Evolutionary conservation across 2,329 filamentous ascomycete species (phyloP).

Genomic region (Colletotrichum lupini): DNA sequence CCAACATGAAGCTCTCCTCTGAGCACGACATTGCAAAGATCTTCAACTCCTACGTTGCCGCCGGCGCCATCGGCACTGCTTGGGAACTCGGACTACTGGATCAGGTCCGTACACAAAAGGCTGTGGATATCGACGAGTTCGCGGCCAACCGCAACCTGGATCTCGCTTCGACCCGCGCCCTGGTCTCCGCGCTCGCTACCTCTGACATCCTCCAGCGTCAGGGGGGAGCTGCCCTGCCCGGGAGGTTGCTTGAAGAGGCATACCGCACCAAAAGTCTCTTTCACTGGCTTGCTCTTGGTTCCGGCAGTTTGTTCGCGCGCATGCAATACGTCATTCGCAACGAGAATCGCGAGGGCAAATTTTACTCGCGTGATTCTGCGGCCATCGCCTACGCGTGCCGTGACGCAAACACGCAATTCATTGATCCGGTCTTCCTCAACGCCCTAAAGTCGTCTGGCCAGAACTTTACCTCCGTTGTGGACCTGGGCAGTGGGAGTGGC

Average conservation of each 20-base stretch:
- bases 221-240: no score
- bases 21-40: slow-evolving; percentile 3
- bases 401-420: no score
- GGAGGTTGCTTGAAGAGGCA: no score
- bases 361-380: slow-evolving; percentile 28
- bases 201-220: no score
- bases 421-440: no score
- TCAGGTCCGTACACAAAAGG: slow-evolving; percentile 20
- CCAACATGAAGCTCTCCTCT: background rate
- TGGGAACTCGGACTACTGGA: slow-evolving; percentile 33
- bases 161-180: background rate
- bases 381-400: slow-evolving; percentile 33
- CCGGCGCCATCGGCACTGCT: slow-evolving; percentile 8
- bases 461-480: slow-evolving; percentile 26
- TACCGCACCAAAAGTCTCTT: no score
- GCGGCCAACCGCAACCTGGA: slow-evolving; percentile 19
- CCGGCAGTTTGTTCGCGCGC: no score
- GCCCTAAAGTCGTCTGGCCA: slow-evolving; percentile 14
- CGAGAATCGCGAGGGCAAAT: slow-evolving; percentile 25
- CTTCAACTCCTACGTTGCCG: slow-evolving; percentile 32
- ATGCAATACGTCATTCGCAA: slow-evolving; percentile 16
- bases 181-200: no score
- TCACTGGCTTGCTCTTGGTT: no score
- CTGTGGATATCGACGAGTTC: slow-evolving; percentile 37
- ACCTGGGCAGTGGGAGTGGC: slow-evolving; percentile 36